phyloP scores from a whole-genome alignment of 805 yeast genomes.

The Candida broadrunensis region DNA sequence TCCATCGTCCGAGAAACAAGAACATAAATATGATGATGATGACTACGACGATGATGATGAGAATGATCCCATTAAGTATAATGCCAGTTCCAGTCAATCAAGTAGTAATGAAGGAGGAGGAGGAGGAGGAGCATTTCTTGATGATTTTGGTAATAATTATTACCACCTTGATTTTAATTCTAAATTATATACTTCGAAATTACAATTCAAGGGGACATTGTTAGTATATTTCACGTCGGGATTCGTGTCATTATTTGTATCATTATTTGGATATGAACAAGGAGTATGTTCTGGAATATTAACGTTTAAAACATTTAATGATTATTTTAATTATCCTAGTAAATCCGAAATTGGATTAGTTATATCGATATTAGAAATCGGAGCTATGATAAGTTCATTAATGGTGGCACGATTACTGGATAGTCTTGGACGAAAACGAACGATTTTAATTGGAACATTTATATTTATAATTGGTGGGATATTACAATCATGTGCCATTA shows the following conservation, averaged over 20 bases:
- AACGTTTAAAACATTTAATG: constrained; percentile 67
- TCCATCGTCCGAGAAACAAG: background rate
- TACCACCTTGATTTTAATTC: constrained; percentile 36
- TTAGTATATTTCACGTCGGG: constrained; percentile 44
- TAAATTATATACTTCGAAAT: constrained; percentile 25
- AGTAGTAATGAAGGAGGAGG: too few relatives aligned
- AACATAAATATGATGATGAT: background rate
- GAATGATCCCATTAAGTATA: constrained; percentile 11
- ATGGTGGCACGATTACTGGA: constrained; percentile 77
- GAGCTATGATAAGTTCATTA: constrained; percentile 80
- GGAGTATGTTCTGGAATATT: constrained; percentile 90
- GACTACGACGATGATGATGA: constrained; percentile 8
- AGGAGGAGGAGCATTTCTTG: constrained; percentile 16
- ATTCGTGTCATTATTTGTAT: constrained; percentile 42
- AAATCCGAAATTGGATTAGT: constrained; percentile 78
- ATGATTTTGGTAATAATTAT: constrained; percentile 33
- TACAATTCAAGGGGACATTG: constrained; percentile 35
- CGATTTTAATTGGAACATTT: constrained; percentile 77
- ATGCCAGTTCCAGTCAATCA: background rate
- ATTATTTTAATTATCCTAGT: constrained; percentile 69
- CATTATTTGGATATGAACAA: constrained; percentile 46
- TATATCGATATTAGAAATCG: constrained; percentile 85
- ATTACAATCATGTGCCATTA: constrained; percentile 61
- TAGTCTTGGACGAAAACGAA: constrained; percentile 70
- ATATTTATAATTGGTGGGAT: constrained; percentile 78